These are phyloP conservation scores for Nigrospora osmanthi DNA, from an alignment of 2,329 filamentous ascomycete species.

Conservation along the genomic window DNA sequence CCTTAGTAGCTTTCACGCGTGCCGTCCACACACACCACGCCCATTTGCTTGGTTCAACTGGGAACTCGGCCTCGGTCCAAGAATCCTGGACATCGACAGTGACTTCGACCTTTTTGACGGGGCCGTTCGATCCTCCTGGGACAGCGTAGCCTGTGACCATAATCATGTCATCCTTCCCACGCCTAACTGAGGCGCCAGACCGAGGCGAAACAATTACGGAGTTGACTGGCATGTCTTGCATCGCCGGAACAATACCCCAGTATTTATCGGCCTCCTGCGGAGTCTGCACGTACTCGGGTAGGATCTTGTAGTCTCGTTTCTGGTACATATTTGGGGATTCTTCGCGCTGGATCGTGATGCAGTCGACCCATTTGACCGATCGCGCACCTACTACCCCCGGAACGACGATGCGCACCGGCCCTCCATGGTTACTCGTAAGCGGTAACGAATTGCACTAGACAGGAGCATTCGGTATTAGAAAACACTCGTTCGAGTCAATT, in stretches of 20 bases:
- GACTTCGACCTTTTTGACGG: slow-evolving; percentile 46
- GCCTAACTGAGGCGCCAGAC: slow-evolving; percentile 3
- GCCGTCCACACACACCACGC: slow-evolving; percentile 48
- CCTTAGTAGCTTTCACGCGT: slow-evolving; percentile 29
- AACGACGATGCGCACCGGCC: slow-evolving; percentile 1
- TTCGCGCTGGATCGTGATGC: slow-evolving; percentile 38
- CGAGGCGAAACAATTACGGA: slow-evolving; percentile 31
- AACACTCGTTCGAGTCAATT: no score
- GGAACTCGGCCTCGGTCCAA: slow-evolving; percentile 36
- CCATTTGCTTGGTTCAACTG: slow-evolving; percentile 33
- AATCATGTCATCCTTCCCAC: slow-evolving; percentile 30
- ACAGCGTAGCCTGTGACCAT: slow-evolving; percentile 48
- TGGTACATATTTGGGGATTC: slow-evolving; percentile 50
- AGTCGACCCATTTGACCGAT: slow-evolving; percentile 49
- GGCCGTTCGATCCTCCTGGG: slow-evolving; percentile 42
- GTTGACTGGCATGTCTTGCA: slow-evolving; percentile 50
- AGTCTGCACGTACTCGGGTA: slow-evolving; percentile 41
- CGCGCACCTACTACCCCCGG: slow-evolving; percentile 45
- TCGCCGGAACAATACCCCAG: slow-evolving; percentile 39
- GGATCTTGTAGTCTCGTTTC: slow-evolving; percentile 50
- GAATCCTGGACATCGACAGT: slow-evolving; percentile 36
- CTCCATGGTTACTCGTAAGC: slow-evolving; percentile 28
- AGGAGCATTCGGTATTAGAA: slow-evolving; percentile 30
- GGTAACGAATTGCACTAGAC: slow-evolving; percentile 39
- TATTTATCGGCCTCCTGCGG: slow-evolving; percentile 40